Conservation (phyloP, 306 rosid species). For the Cucumis cinereus region DNA sequence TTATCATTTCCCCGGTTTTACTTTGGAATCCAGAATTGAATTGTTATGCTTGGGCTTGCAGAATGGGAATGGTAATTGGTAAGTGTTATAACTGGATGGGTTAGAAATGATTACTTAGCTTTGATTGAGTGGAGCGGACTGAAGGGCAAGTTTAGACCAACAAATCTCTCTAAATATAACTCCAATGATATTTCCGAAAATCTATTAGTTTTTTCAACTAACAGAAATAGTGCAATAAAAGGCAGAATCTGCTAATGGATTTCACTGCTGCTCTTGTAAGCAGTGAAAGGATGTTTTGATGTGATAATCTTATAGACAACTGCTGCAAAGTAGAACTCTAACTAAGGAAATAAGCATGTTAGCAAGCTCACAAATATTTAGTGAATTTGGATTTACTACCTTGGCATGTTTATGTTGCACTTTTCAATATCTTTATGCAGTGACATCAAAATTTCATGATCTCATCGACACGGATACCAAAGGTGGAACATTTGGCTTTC, state of each 20-base stretch:
- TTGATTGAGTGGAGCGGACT: neutral
- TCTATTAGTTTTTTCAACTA: neutral
- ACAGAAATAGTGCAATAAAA: neutral
- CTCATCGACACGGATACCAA: constrained; percentile 32
- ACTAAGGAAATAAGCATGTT: neutral
- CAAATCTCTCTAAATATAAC: neutral
- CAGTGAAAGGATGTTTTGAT: neutral
- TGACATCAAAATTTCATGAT: constrained; percentile 62
- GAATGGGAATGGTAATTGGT: neutral
- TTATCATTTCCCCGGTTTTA: neutral
- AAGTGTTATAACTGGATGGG: neutral
- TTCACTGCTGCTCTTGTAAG: neutral
- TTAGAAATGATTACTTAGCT: neutral
- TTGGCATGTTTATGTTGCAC: neutral
- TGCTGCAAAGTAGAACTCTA: neutral
- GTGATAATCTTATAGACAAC: neutral
- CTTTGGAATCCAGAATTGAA: neutral
- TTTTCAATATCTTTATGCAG: constrained; percentile 30
- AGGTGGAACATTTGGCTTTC: constrained; percentile 58
- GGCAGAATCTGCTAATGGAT: neutral
- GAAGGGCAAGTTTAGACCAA: neutral
- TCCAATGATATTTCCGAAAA: neutral
- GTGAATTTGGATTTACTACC: neutral
- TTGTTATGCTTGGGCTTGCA: neutral
- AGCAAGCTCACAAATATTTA: neutral